Conservation (phyloP, 441 rosid genomes). For the Populus hybrid region DNA sequence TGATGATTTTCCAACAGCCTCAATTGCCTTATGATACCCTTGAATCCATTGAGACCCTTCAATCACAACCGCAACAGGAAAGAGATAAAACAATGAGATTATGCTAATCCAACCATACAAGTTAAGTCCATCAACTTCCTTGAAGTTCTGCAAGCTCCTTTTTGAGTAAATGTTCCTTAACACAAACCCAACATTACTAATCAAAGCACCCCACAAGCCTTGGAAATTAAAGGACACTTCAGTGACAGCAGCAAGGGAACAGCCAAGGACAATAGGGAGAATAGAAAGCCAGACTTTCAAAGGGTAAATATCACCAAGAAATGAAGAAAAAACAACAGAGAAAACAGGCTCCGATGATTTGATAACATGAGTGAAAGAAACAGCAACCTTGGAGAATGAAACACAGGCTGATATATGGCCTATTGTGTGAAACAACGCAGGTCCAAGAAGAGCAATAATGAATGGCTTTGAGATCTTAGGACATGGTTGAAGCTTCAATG, state of each 20-base stretch:
- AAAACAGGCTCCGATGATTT: conserved; percentile 94
- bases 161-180: conserved; percentile 82
- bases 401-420: conserved; percentile 98
- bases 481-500: conserved; percentile 67
- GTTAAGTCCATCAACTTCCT: conserved; percentile 86
- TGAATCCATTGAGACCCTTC: conserved; percentile 90
- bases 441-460: conserved; percentile 79
- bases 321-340: conserved; percentile 80
- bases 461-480: conserved; percentile 82
- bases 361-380: conserved; percentile 93
- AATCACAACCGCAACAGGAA: conserved; percentile 77
- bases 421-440: conserved; percentile 88
- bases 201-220: conserved; percentile 90
- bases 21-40: conserved; percentile 79
- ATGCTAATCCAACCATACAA: conserved; percentile 82
- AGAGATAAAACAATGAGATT: conserved; percentile 62
- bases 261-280: conserved; percentile 86
- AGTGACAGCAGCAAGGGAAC: conserved; percentile 86
- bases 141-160: conserved; percentile 68
- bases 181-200: conserved; percentile 89
- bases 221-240: conserved; percentile 83
- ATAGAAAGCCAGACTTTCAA: conserved; percentile 85
- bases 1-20: conserved; percentile 51
- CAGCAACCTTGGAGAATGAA: conserved; percentile 94
- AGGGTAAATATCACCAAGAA: conserved; percentile 83